phyloP scores from a whole-genome alignment of 2,329 filamentous ascomycete genomes.

The Neofusicoccum cordaticola region DNA sequence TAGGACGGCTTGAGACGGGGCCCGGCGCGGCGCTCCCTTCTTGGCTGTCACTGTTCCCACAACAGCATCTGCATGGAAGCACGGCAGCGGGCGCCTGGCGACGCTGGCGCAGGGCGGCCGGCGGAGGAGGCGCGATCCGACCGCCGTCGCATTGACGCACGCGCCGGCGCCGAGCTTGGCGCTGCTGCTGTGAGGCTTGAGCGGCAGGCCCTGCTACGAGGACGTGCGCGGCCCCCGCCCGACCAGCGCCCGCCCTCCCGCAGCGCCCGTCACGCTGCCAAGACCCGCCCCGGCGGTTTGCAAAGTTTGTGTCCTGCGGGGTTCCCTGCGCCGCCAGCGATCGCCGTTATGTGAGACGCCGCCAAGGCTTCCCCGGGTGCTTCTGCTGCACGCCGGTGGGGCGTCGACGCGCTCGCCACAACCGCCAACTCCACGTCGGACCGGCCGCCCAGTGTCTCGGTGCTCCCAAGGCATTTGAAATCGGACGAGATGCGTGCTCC shows the following conservation, averaged over 20 bases:
- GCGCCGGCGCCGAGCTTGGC: not conserved
- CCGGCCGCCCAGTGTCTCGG: not conserved
- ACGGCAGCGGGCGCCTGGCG: constrained; percentile 5
- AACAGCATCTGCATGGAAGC: constrained; percentile 14
- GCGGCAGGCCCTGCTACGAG: not conserved
- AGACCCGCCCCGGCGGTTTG: not conserved
- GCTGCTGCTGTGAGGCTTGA: not conserved
- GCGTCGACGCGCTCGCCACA: not conserved
- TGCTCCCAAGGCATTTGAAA: not conserved
- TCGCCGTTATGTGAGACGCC: constrained; percentile 8
- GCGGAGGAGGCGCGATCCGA: not conserved
- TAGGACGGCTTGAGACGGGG: constrained; percentile 6
- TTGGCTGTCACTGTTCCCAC: constrained; percentile 11
- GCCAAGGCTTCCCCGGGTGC: not conserved
- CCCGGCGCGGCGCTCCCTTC: not conserved
- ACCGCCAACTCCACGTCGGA: not conserved
- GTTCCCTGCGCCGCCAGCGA: not conserved
- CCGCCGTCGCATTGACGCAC: too few relatives aligned
- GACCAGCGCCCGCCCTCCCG: not conserved
- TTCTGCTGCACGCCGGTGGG: not conserved
- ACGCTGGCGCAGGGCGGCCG: constrained; percentile 6
- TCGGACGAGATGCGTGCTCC: not conserved
- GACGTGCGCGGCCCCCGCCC: not conserved
- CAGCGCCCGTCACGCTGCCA: not conserved
- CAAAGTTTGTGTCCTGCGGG: not conserved